These are phyloP conservation scores for Colletotrichum sp. DNA, from an alignment of 2,329 filamentous ascomycete genomes.

Conservation along the genomic window DNA sequence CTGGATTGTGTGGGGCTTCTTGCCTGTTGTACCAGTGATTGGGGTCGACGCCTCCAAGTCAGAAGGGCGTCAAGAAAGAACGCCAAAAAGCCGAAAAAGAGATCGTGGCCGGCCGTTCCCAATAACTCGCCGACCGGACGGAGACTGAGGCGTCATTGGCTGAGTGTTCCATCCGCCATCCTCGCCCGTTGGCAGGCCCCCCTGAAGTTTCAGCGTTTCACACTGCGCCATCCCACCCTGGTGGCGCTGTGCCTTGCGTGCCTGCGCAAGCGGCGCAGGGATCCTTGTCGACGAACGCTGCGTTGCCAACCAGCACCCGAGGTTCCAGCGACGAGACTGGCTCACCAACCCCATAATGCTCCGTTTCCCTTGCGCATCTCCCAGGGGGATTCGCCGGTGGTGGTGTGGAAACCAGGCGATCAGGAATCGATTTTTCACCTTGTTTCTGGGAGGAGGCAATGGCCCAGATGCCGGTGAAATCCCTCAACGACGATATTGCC, in stretches of 20 bases:
- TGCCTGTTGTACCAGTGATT: slow-evolving; percentile 1
- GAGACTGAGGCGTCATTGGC: slow-evolving; percentile 11
- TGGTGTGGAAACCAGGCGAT: slow-evolving; percentile 17
- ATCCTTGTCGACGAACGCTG: not conserved
- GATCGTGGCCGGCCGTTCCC: not conserved
- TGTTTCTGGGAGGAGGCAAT: not conserved
- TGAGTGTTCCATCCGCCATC: slow-evolving; percentile 3
- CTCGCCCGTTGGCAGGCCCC: slow-evolving; percentile 7
- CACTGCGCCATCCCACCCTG: slow-evolving; percentile 15
- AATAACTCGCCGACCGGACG: not conserved
- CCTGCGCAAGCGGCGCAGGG: slow-evolving; percentile 21
- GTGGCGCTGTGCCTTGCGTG: slow-evolving; percentile 18
- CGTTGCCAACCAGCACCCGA: not conserved
- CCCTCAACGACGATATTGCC: not conserved
- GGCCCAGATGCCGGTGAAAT: slow-evolving; percentile 6
- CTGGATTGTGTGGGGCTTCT: slow-evolving; percentile 1
- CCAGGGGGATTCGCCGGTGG: slow-evolving; percentile 3
- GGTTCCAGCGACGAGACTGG: not conserved
- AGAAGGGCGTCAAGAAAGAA: not conserved
- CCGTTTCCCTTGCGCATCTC: slow-evolving; percentile 8
- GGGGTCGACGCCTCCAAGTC: not conserved
- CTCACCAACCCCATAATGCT: not conserved
- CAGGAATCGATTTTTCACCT: not conserved
- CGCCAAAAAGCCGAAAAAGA: slow-evolving; percentile 4
- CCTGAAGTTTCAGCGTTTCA: slow-evolving; percentile 24